phyloP scores from a whole-genome alignment of 305 asterid species.

The Solanum hybrid region DNA sequence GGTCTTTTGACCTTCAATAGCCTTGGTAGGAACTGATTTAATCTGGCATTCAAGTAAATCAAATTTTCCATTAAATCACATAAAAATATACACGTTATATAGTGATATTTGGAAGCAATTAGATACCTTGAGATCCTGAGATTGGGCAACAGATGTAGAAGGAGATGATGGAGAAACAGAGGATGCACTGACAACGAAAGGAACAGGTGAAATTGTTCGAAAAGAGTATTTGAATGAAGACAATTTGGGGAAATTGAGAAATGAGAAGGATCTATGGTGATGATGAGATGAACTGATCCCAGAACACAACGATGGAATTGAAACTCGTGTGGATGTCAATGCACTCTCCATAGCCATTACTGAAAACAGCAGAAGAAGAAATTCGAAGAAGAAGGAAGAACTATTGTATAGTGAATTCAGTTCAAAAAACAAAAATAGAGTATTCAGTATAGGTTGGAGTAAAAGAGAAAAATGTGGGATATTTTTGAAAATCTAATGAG shows the following conservation, averaged over 20 bases:
- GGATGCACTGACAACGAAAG: constrained; percentile 28
- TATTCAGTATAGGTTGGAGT: neutral
- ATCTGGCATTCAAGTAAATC: constrained; percentile 27
- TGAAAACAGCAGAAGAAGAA: neutral
- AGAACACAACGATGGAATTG: neutral
- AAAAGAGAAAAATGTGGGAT: neutral
- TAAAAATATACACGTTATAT: neutral
- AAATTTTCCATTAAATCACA: neutral
- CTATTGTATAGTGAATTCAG: neutral
- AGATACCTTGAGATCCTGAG: constrained; percentile 55
- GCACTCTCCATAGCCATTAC: neutral
- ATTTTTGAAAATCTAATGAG: neutral
- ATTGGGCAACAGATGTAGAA: constrained; percentile 42
- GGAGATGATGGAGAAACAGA: constrained; percentile 38
- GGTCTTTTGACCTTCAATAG: constrained; percentile 89
- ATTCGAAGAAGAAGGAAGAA: neutral
- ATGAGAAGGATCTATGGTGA: constrained; percentile 22
- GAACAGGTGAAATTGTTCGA: constrained; percentile 16
- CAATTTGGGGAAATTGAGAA: constrained; percentile 20
- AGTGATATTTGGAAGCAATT: neutral
- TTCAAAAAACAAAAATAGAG: neutral
- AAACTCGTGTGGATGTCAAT: neutral
- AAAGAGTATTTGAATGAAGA: constrained; percentile 7
- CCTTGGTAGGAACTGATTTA: constrained; percentile 57
- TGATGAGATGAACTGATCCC: neutral